Evolutionary conservation across 2,329 filamentous ascomycete species (phyloP), one percentile per base, ranked within the genome.

Genomic region (Madurella mycetomatis): DNA sequence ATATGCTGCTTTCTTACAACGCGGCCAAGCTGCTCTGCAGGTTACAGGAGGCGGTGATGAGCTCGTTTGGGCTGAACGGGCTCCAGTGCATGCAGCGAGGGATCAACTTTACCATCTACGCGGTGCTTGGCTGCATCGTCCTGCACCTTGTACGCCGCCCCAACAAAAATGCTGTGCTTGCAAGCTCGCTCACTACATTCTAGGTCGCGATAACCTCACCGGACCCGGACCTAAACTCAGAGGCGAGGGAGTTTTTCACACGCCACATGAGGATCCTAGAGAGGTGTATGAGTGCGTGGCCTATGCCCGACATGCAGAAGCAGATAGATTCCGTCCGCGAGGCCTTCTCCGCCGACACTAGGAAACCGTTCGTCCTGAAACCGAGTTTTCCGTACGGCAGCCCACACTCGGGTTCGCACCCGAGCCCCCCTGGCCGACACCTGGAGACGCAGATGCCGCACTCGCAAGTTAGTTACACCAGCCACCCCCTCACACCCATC

Each of bases 31-130:
- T 81, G 41, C 79, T 97, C 48, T 96, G 92, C 70, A 85, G 88
- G 56, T 72, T 96, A 5, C 91, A 96, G 66, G 92, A 97, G 71
- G 86, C 86, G 1, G 83, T 95, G 37, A 67, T 95, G 55, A 80
- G 86, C 51, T 81, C 82, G 0, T 95, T 86, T 69, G 90, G 91
- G 2, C 75, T 96, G 56, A 82, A 82, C 15, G 92, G 92, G 0
- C 76, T 97, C 15, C 79, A 94, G 63, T 95, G 87, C 72, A 96
- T 96, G 92, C 87, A 92, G 65, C 82, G 92, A 61, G 92, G 92
- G 40, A 91, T 95, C 68, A 96, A 92, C 70, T 97, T 96, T 66
- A 90, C 90, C 5, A 90, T 97, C n/a, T 97, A 97, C 66, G 85
- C 86, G 53, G 84, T 96, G 25, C 75, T 97, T 44, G 94, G 90